These are phyloP conservation scores for Hanseniaspora pseudoguilliermondii DNA, from an alignment of 805 yeast species.

Conservation along the genomic window DNA sequence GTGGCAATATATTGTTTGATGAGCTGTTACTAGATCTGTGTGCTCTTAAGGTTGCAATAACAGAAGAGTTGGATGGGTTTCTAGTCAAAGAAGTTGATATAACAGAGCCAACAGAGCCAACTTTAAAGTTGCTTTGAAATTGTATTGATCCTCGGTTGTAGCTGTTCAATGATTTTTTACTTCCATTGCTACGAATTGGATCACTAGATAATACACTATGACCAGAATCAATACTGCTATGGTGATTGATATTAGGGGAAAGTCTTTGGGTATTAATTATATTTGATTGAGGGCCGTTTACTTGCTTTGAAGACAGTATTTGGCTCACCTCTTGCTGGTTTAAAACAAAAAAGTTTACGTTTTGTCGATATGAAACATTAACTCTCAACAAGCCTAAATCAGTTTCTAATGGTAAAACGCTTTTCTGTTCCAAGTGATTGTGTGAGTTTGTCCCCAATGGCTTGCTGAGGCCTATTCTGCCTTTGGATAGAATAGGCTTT, in stretches of 20 bases:
- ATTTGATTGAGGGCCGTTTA: not conserved
- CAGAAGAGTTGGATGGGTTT: slow-evolving; percentile 34
- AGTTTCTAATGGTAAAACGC: slow-evolving; percentile 60
- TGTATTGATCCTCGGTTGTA: slow-evolving; percentile 17
- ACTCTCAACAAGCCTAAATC: slow-evolving; percentile 60
- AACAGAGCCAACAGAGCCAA: slow-evolving; percentile 27
- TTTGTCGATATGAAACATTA: slow-evolving; percentile 67
- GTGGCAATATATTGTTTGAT: slow-evolving; percentile 19
- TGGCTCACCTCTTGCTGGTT: slow-evolving; percentile 35
- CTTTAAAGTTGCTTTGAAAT: slow-evolving; percentile 24
- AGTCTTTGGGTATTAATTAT: not conserved
- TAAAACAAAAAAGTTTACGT: slow-evolving; percentile 52
- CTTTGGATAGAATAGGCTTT: slow-evolving; percentile 64
- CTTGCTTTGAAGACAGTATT: not conserved
- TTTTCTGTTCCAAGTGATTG: slow-evolving; percentile 48
- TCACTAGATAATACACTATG: slow-evolving; percentile 2
- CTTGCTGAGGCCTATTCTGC: slow-evolving; percentile 73
- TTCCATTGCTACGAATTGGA: not conserved
- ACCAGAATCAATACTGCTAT: not conserved
- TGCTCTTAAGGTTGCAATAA: slow-evolving; percentile 29
- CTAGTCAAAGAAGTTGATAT: slow-evolving; percentile 26
- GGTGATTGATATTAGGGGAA: slow-evolving; percentile 4
- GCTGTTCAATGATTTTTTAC: slow-evolving; percentile 4
- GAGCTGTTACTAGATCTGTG: slow-evolving; percentile 30
- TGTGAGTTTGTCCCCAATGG: slow-evolving; percentile 35